Base-by-base conservation (phyloP, 2,329 filamentous ascomycete genomes). In the Colletotrichum godetiae region DNA sequence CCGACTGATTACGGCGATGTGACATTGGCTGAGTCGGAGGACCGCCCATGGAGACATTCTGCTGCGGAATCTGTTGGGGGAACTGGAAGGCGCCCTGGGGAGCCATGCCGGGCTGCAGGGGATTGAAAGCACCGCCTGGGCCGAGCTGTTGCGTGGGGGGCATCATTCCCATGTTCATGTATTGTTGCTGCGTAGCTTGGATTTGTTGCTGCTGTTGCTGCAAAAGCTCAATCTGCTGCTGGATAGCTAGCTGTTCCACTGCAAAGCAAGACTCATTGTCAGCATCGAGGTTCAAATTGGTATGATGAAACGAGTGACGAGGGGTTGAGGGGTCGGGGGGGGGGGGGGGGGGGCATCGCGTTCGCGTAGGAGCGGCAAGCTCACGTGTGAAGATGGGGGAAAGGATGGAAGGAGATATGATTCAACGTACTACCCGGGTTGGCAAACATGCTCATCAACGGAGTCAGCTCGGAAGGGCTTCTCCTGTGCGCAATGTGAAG, bases 201-300 rank as follows among this genome's bases (percentile, higher is more conserved):
- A 98, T 97, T 83, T 98, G 95, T 84, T 98, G 95, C 83, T 98
- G 97, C 84, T 98, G 97, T 83, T 98, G 95, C 87, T 98, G 96
- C 80, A 98, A 89, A 81, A 97, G 90, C 86, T 98, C 96, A 81
- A 98, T 98, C 86, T 98, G 96, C 87, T 98, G 96, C 86, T 98
- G 95, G 82, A 98, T 95, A 81, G 95, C 95, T 82, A 98, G 91
- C 90, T 98, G 95, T 88, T 98, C 96, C 94, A 98, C 95, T 97
- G 79, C 61, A 75, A 67, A 70, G 72, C 42, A 74, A 72, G 67
- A 57, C 60, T 73, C 29, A 53, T 31, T 66, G 75, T 82, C 75
- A 81, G 78, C 74, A 71, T 60, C 31, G 49, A 64, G 31, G 42
- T 57, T 31, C 24, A 27, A 19, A 27, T 60, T 24, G 31, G 27